Evolutionary conservation across 257 asterid species (phyloP).

Genomic region (Osmanthus fragrans): DNA sequence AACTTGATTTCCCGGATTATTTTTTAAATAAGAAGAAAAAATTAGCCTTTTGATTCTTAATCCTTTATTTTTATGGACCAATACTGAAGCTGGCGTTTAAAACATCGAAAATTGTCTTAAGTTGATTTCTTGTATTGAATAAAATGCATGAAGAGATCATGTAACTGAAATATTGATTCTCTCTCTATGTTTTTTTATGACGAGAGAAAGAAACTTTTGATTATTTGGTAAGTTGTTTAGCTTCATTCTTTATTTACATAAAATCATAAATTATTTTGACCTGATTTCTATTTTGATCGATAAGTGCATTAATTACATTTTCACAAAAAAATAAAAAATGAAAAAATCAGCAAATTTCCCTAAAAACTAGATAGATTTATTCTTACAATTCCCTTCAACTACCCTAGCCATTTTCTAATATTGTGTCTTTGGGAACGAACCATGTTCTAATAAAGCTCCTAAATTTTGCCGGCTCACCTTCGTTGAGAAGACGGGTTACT

Average conservation of each 20-base stretch:
- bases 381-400: neutral
- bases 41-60: neutral
- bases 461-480: too few species aligned
- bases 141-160: neutral
- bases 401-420: too few species aligned
- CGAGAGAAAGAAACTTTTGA: neutral
- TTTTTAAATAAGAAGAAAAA: too few species aligned
- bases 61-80: neutral
- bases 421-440: too few species aligned
- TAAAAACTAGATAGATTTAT: neutral
- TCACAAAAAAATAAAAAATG: too few species aligned
- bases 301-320: neutral
- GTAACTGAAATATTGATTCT: neutral
- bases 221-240: neutral
- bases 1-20: too few species aligned
- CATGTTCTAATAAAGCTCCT: too few species aligned
- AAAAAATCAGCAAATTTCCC: too few species aligned
- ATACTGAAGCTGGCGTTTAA: too few species aligned
- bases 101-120: neutral
- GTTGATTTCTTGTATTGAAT: neutral
- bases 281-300: neutral
- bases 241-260: neutral
- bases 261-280: neutral
- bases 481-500: too few species aligned
- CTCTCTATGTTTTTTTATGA: neutral